Conservation (phyloP, 208 protist species). For the Strigomonas culicis region DNA sequence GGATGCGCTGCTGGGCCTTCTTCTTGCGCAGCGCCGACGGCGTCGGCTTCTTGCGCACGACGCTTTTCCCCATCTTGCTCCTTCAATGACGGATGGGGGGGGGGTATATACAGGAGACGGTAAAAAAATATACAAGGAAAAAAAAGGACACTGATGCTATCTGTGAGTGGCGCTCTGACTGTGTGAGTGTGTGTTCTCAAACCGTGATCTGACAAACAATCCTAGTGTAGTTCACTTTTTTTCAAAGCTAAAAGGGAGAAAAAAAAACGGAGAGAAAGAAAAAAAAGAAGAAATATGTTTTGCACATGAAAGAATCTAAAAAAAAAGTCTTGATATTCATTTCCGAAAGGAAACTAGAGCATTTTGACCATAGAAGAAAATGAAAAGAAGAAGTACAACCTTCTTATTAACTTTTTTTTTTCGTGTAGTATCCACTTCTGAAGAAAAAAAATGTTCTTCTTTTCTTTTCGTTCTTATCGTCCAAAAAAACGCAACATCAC, state of each 20-base stretch:
- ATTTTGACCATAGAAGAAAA: constrained; percentile 10
- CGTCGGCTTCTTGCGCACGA: constrained; percentile 74
- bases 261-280: too few relatives aligned
- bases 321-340: constrained; percentile 2
- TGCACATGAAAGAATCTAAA: neutral
- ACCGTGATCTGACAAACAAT: too few relatives aligned
- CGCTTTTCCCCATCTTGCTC: constrained; percentile 60
- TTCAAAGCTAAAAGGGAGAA: neutral
- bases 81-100: too few relatives aligned
- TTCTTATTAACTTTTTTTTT: neutral
- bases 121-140: neutral
- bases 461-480: neutral
- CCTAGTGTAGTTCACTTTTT: neutral
- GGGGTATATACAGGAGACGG: too few relatives aligned
- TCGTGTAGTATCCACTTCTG: constrained; percentile 1
- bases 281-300: constrained; percentile 9
- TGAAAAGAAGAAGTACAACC: constrained; percentile 1
- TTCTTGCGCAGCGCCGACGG: constrained; percentile 83
- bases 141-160: neutral
- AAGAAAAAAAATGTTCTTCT: constrained; percentile 4
- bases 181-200: neutral
- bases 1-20: constrained; percentile 84
- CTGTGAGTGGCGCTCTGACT: neutral
- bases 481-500: neutral
- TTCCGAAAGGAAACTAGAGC: neutral